A percentile compares a stretch with the other conserved stretches of the same genome.
phyloP scores from a whole-genome alignment of 441 rosid species.

The Oxalis stricta region DNA sequence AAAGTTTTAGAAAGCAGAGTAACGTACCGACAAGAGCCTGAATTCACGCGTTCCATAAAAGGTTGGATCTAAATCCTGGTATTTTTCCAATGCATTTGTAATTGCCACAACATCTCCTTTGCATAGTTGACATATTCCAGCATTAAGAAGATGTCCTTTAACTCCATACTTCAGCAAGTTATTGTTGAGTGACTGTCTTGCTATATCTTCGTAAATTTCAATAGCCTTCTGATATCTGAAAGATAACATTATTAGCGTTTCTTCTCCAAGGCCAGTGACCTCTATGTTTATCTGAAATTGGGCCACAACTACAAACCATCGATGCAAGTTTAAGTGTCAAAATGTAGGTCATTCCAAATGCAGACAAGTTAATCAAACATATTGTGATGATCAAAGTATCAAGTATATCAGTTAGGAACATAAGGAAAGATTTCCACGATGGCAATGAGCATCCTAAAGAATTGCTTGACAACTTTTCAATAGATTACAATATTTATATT shows the following conservation, averaged over 20 bases:
- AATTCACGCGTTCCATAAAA: too few species aligned
- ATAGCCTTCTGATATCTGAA: slow-evolving; percentile 77
- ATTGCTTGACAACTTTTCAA: too few species aligned
- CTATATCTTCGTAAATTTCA: slow-evolving; percentile 87
- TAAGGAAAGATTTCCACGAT: background rate
- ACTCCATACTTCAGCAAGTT: slow-evolving; percentile 94
- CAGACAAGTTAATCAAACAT: background rate
- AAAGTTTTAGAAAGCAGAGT: too few species aligned
- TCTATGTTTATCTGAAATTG: background rate
- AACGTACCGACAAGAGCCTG: slow-evolving; percentile 1
- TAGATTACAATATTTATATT: too few species aligned
- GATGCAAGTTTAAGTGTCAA: too few species aligned
- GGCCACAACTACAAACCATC: background rate
- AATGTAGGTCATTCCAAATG: too few species aligned
- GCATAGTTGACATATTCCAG: slow-evolving; percentile 95
- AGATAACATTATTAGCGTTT: background rate
- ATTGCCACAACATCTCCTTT: slow-evolving; percentile 83
- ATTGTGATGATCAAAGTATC: background rate
- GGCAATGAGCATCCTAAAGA: too few species aligned
- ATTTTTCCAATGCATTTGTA: slow-evolving; percentile 74
- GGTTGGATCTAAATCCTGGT: slow-evolving; percentile 58
- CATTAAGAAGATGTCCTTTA: slow-evolving; percentile 96
- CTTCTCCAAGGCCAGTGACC: background rate
- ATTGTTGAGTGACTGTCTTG: slow-evolving; percentile 50
- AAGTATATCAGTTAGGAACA: background rate